phyloP scores from a whole-genome alignment of 1,284 basidiomycete genomes.

The Microbotryum lychnidis-dioicae region DNA sequence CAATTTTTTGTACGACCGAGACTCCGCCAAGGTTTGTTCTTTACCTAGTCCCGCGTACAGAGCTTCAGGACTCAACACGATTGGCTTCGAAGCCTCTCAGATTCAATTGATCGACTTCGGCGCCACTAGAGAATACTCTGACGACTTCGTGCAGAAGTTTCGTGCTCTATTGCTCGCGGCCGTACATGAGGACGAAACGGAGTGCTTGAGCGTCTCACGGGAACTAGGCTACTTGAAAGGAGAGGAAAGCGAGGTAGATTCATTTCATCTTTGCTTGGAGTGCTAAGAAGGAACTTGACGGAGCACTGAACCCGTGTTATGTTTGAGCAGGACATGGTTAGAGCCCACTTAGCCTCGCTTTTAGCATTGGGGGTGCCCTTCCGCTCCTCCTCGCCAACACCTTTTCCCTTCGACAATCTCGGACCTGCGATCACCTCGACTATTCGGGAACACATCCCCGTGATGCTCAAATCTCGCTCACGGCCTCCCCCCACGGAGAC shows the following conservation, averaged over 20 bases:
- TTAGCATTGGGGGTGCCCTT: conserved; percentile 67
- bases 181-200: conserved; percentile 57
- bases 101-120: conserved; percentile 94
- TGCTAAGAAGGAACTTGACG: background rate
- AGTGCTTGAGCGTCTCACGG: conserved; percentile 65
- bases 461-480: conserved; percentile 80
- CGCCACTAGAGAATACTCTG: conserved; percentile 77
- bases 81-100: conserved; percentile 41
- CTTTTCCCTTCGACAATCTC: conserved; percentile 56
- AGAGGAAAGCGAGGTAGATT: conserved; percentile 64
- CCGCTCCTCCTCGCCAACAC: conserved; percentile 53
- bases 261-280: background rate
- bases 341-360: conserved; percentile 82
- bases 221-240: conserved; percentile 85
- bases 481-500: conserved; percentile 92
- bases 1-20: conserved; percentile 82
- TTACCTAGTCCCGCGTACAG: background rate
- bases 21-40: conserved; percentile 47
- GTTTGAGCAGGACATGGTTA: conserved; percentile 61
- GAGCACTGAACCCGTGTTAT: background rate
- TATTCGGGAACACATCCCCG: conserved; percentile 73
- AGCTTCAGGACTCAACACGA: background rate
- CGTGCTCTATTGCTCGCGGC: conserved; percentile 70
- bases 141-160: conserved; percentile 84
- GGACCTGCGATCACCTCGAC: conserved; percentile 55